A percentile compares a stretch with the other conserved stretches of the same genome.
Evolutionary conservation across 371 early-diverging fungal genomes (phyloP).

Genomic region (Mucor lusitanicus): DNA sequence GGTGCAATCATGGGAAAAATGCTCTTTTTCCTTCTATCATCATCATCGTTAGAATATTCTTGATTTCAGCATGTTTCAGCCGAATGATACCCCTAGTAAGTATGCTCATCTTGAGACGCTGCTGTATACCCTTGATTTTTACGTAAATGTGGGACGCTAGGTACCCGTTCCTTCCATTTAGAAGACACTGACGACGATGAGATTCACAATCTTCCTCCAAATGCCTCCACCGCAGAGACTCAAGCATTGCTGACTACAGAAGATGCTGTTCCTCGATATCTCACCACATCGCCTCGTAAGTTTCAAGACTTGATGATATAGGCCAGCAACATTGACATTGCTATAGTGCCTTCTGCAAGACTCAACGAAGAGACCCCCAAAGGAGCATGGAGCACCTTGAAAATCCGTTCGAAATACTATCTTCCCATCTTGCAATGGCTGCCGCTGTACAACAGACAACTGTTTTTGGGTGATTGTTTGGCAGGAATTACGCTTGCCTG

Average conservation of each 20-base stretch:
- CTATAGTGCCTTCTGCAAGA: constrained; percentile 41
- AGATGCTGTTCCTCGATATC: constrained; percentile 28
- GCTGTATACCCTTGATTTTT: background rate
- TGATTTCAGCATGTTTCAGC: background rate
- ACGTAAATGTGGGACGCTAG: background rate
- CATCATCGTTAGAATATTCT: background rate
- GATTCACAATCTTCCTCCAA: constrained; percentile 8
- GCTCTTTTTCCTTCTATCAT: background rate
- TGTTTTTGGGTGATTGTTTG: constrained; percentile 66
- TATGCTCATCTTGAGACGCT: background rate
- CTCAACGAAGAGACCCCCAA: constrained; percentile 29
- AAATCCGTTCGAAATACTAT: constrained; percentile 81
- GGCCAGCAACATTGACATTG: background rate
- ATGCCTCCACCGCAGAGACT: constrained; percentile 18
- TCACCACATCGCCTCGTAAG: constrained; percentile 35
- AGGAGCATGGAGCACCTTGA: constrained; percentile 41
- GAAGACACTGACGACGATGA: constrained; percentile 28
- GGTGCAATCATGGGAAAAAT: background rate
- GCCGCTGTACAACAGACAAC: constrained; percentile 66
- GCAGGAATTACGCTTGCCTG: constrained; percentile 90
- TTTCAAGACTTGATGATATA: background rate
- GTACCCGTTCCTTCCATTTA: constrained; percentile 13
- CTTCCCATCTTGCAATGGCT: constrained; percentile 90
- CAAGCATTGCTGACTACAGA: constrained; percentile 15
- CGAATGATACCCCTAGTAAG: background rate